Base-by-base conservation (phyloP, 2,329 filamentous ascomycete genomes). In the Thermothelomyces thermophilus region DNA sequence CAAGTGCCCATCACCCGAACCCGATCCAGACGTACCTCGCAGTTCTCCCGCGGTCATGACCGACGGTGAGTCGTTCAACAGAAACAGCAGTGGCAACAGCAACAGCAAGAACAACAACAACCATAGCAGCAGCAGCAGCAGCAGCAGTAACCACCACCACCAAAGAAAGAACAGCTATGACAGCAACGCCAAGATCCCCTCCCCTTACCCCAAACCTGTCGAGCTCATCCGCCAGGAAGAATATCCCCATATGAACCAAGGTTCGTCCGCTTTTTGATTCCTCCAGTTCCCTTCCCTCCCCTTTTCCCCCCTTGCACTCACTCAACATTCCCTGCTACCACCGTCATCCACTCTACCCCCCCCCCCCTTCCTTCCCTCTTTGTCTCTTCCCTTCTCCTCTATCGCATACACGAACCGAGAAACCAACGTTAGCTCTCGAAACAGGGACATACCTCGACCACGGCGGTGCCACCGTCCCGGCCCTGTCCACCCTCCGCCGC, bases 391-490 rank as follows among this genome's bases (percentile, higher is more conserved):
- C 17, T 17, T 31, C 26, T 14, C 5, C 13, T 10, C 24, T 13
- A 30, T n/a, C n/a, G n/a, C 10, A 7, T 28, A 7, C n/a, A 5
- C 5, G 34, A 14, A 19, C 16, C 33, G 9, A 14, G 9, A 31
- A 31, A 31, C 30, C 30, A 35, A 22, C 41, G n/a, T n/a, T n/a
- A n/a, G n/a, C n/a, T n/a, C n/a, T 10, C n/a, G 6, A 28, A 1
- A 40, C 41, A 50, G 70, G 70, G 34, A 62, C 72, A 42, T 82
- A 82, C 60, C 73, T 82, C 20, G 79, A 83, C 58, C 79, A 83
- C 62, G 75, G 75, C 37, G 76, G 75, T 24, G 68, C 74, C 31
- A 80, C 76, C 30, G 72, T 82, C 35, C 81, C 80, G 58, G 74
- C 80, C 39, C 75, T 70, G 55, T 80, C 80, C 22, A 70, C 81